These are phyloP conservation scores for Gillenia trifoliata DNA, from an alignment of 306 rosid species.

Conservation along the genomic window DNA sequence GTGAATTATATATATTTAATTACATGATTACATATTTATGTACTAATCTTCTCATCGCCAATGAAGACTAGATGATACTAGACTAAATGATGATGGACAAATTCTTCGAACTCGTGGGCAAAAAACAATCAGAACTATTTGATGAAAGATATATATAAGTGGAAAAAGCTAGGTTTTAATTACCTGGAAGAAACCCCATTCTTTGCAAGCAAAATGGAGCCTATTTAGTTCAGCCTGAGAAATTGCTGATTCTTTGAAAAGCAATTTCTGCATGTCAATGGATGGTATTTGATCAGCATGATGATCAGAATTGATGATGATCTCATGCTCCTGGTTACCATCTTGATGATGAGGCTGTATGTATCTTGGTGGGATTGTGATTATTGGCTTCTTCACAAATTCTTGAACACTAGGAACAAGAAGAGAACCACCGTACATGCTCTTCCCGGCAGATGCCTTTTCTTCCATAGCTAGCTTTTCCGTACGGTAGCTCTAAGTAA, in stretches of 20 bases:
- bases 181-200: constrained; percentile 33
- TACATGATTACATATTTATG: too few species aligned
- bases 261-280: constrained; percentile 9
- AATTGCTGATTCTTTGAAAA: background rate
- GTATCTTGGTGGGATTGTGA: constrained; percentile 20
- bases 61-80: too few species aligned
- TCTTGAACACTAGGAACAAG: constrained; percentile 25
- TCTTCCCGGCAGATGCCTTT: background rate
- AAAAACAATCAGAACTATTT: too few species aligned
- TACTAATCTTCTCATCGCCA: too few species aligned
- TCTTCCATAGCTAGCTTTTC: background rate
- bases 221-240: background rate
- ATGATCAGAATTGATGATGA: background rate
- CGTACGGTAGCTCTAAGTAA: too few species aligned
- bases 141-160: background rate
- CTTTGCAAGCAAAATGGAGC: constrained; percentile 27
- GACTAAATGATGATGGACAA: background rate
- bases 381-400: constrained; percentile 5
- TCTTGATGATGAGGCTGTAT: background rate
- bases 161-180: background rate
- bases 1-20: too few species aligned
- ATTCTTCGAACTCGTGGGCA: too few species aligned
- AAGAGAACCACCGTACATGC: constrained; percentile 12
- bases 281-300: constrained; percentile 10
- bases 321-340: background rate